Evolutionary conservation across 768 basidiomycete species (phyloP), one percentile per base, ranked within the genome.

Genomic region (Phaffia australis): DNA sequence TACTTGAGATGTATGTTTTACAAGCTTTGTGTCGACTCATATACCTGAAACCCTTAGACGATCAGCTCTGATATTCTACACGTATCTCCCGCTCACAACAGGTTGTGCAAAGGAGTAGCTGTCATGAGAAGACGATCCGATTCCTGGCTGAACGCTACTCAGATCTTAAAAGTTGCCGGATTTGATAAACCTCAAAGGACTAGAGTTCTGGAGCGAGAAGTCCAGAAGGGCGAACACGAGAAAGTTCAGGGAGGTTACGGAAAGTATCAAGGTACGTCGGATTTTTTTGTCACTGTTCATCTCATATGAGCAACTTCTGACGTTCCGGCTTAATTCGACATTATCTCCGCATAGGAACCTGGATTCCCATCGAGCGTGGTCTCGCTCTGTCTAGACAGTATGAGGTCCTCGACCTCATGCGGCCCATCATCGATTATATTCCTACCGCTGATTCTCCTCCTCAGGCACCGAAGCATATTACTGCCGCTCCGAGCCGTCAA

Each of bases 201-300:
- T 67, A 85, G 95, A 63, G 93, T 99, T 19, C 82, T 99, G 54
- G 95, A 99, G 77, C 84, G 95, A 71, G 95, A 99, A 78, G 86
- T 99, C 8, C 95, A 99, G 76, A 98, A 98, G 75, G 95, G 93
- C 30, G 89, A 91, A 72, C 95, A 99, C 76, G 94, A 98, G 78
- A 99, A 99, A 76, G 93, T 99, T 0, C 95, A 99, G 76, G 95
- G 95, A 27, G 95, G 95, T 2, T 99, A 98, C 76, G 95, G 95
- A 71, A 99, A 99, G 78, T 98, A 98, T 75, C 95, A 99, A 81
- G 95, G 95, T 93, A 60, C 69, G 82, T 73, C n/a, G 35, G 32
- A 42, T 70, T 19, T 60, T 25, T 51, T 25, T 48, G 50, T 56
- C 47, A 30, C 58, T 27, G 18, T 16, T 46, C 47, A 42, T 42